Conservation (phyloP, 345 rosid genomes). For the Stellera chamaejasme region DNA sequence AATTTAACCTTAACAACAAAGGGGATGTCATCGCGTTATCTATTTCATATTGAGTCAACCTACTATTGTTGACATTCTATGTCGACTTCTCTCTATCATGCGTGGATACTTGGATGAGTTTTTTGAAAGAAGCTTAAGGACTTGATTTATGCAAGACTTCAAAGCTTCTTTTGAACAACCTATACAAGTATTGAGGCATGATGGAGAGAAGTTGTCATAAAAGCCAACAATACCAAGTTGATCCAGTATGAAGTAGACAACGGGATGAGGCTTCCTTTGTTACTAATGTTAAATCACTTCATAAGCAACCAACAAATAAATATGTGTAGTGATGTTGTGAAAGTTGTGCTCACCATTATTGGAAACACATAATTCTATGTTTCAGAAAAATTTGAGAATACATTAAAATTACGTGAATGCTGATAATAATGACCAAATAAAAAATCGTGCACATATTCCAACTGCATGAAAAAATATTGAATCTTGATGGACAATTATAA, state of each 20-base stretch:
- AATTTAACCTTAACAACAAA: conserved; percentile 29
- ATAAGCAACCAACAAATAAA: conserved; percentile 39
- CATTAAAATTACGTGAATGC: conserved; percentile 32
- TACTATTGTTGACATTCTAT: conserved; percentile 18
- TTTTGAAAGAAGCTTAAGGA: conserved; percentile 18
- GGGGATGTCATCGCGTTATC: conserved; percentile 45
- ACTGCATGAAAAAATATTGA: conserved; percentile 29
- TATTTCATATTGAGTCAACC: conserved; percentile 32
- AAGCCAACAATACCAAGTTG: conserved; percentile 18
- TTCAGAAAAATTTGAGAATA: conserved; percentile 33
- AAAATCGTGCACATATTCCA: conserved; percentile 30
- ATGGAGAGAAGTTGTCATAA: conserved; percentile 22
- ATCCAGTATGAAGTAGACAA: conserved; percentile 31
- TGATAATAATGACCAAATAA: conserved; percentile 31
- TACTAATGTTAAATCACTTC: conserved; percentile 29
- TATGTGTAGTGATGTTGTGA: conserved; percentile 31
- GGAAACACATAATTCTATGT: conserved; percentile 42
- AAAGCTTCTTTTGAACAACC: conserved; percentile 25
- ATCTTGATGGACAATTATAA: conserved; percentile 7
- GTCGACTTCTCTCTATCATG: conserved; percentile 25
- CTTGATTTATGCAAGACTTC: too few species aligned
- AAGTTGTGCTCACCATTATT: conserved; percentile 34
- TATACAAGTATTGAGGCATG: conserved; percentile 22
- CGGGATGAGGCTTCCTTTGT: conserved; percentile 44
- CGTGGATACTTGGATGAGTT: conserved; percentile 21